Base-by-base conservation (phyloP, 768 basidiomycete genomes). In the Suillus luteus region DNA sequence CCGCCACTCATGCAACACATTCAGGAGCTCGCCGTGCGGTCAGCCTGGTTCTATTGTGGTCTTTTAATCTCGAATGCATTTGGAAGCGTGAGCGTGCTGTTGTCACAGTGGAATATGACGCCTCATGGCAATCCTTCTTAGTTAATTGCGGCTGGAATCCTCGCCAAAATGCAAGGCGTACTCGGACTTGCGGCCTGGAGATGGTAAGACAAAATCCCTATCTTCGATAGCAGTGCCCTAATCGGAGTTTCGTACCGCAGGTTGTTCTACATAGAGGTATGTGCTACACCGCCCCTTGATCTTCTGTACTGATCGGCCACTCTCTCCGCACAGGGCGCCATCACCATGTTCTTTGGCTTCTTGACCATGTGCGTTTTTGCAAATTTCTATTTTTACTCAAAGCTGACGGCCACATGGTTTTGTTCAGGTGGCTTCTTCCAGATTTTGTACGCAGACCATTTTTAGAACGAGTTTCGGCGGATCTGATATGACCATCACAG, bases 111-210 rank as follows among this genome's bases (percentile, higher is more conserved):
- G 9, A 27, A 37, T 17, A 35, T 33, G 27, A 8, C 35, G 17
- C 31, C 22, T 1, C 38, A 38, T 54, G 52, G 37, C 31, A 10
- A 12, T 33, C 31, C 22, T 27, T 66, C 41, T 22, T 64, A 89
- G 85, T 71, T 91, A 8, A 84, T 91, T 69, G 91, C 89, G 17
- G 90, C 90, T n/a, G 90, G 88, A 12, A 88, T 92, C 61, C 79
- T 93, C 17, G 76, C 80, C 1, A 81, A 80, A 49, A 88, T 92
- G 89, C 83, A 92, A 65, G 89, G 88, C 1, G 80, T 79, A 59
- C 77, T 83, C 5, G 90, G 89, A 1, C 86, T 89, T 48, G 71
- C 85, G 35, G 89, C 87, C 11, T 92, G 90, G 90, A 70, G 87
- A 78, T 92, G 86, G 87, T 86, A 65, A 64, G 78, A 40, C 24